phyloP scores from a whole-genome alignment of 2,329 filamentous ascomycete species.

The Nectriaceae sp. region DNA sequence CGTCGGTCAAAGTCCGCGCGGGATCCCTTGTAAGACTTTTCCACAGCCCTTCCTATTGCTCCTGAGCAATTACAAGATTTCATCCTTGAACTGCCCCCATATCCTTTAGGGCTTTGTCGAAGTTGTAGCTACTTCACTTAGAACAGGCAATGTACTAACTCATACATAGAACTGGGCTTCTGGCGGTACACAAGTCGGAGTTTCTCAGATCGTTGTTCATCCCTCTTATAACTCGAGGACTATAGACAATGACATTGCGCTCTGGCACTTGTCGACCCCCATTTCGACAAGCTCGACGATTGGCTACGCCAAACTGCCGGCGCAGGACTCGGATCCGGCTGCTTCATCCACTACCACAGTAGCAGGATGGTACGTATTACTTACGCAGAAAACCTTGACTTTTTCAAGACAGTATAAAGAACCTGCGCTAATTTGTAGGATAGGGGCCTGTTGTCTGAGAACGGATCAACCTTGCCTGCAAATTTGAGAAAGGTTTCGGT shows the following conservation, averaged over 20 bases:
- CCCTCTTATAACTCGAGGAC: conserved; percentile 22
- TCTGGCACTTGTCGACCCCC: conserved; percentile 30
- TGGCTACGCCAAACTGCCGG: conserved; percentile 26
- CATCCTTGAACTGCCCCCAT: no score
- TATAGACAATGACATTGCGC: conserved; percentile 30
- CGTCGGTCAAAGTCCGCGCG: conserved; percentile 27
- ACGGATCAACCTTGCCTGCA: conserved; percentile 11
- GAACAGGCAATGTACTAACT: not conserved
- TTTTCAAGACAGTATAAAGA: not conserved
- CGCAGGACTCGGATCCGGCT: conserved; percentile 28
- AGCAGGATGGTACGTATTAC: conserved; percentile 30
- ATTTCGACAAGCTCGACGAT: conserved; percentile 24
- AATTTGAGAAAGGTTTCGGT: conserved; percentile 33
- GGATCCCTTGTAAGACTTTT: conserved; percentile 25
- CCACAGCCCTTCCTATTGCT: not conserved
- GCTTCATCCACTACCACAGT: conserved; percentile 19
- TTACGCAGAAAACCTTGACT: not conserved
- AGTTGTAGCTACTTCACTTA: conserved; percentile 18
- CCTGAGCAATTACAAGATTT: no score
- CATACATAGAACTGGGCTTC: not conserved
- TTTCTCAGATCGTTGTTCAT: conserved; percentile 25
- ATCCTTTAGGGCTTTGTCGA: no score
- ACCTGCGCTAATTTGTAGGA: not conserved
- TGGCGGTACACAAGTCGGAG: conserved; percentile 27
- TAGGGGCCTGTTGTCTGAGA: conserved; percentile 26